These are phyloP conservation scores for Stephania japonica DNA, from an alignment of 164 flowering plant species.

Conservation along the genomic window DNA sequence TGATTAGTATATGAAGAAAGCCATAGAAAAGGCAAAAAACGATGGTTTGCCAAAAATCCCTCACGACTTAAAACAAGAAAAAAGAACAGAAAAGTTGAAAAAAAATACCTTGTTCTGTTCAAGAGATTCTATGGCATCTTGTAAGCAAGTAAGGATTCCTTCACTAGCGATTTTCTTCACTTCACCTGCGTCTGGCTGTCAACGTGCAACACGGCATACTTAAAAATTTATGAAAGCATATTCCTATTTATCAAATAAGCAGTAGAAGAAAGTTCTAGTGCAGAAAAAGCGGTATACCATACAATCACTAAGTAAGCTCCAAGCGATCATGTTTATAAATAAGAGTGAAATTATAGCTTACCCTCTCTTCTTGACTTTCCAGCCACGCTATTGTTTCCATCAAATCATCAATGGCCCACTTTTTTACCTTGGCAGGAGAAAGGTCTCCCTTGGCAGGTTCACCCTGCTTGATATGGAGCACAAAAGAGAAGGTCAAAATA, in stretches of 20 bases:
- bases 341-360: constrained; percentile 21
- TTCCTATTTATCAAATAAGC: not conserved
- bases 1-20: no score
- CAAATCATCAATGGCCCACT: constrained; percentile 76
- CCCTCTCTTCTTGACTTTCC: constrained; percentile 86
- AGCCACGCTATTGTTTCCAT: constrained; percentile 70
- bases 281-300: no score
- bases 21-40: no score
- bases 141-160: constrained; percentile 85
- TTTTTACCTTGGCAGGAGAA: constrained; percentile 57
- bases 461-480: constrained; percentile 27
- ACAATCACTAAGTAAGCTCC: not conserved
- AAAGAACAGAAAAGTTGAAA: not conserved
- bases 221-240: not conserved
- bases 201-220: not conserved
- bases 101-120: constrained; percentile 58
- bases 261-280: not conserved
- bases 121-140: constrained; percentile 82
- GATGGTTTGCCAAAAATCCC: not conserved
- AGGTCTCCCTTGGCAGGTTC: constrained; percentile 27
- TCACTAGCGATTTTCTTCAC: constrained; percentile 70
- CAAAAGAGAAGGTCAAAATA: constrained; percentile 1
- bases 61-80: not conserved
- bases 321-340: not conserved
- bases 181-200: constrained; percentile 80